A percentile compares a stretch with the other conserved stretches of the same genome.
These are phyloP conservation scores for Phlebiopsis flavidoalba DNA, from an alignment of 768 basidiomycete genomes.

Conservation along the genomic window DNA sequence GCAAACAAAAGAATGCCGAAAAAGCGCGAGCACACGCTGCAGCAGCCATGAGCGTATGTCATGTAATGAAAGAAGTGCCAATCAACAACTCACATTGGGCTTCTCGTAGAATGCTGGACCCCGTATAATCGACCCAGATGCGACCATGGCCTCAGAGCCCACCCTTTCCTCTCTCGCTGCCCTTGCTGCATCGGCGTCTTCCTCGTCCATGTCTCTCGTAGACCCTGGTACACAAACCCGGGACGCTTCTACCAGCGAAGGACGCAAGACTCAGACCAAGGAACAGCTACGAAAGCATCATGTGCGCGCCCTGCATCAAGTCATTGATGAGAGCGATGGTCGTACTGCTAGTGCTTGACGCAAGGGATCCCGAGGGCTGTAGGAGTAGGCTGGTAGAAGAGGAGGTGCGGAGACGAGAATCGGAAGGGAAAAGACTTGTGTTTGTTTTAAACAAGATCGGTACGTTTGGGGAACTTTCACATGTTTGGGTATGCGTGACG, in stretches of 20 bases:
- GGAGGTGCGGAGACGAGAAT: slow-evolving; percentile 81
- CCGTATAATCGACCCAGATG: slow-evolving; percentile 41
- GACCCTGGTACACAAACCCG: slow-evolving; percentile 17
- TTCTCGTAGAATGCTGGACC: slow-evolving; percentile 11
- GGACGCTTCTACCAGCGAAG: slow-evolving; percentile 5
- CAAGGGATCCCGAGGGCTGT: slow-evolving; percentile 92
- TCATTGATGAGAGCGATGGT: slow-evolving; percentile 93
- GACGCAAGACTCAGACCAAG: slow-evolving; percentile 43
- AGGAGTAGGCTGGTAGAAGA: slow-evolving; percentile 91
- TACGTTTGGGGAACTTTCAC: slow-evolving; percentile 29
- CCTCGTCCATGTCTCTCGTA: slow-evolving; percentile 10
- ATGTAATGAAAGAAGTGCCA: neutral
- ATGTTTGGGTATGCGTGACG: neutral
- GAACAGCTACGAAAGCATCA: slow-evolving; percentile 72
- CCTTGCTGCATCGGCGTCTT: slow-evolving; percentile 33
- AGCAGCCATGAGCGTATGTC: slow-evolving; percentile 28
- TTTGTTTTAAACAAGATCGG: slow-evolving; percentile 98
- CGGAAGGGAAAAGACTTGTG: slow-evolving; percentile 87
- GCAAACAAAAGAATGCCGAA: slow-evolving; percentile 55
- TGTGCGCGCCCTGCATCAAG: slow-evolving; percentile 78
- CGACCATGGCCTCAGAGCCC: slow-evolving; percentile 70
- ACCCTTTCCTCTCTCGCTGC: slow-evolving; percentile 58
- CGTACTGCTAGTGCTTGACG: slow-evolving; percentile 85
- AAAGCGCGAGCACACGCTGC: slow-evolving; percentile 36
- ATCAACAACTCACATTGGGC: neutral